phyloP scores from a whole-genome alignment of 805 yeast species.

The Wickerhamomyces subpelliculosus region DNA sequence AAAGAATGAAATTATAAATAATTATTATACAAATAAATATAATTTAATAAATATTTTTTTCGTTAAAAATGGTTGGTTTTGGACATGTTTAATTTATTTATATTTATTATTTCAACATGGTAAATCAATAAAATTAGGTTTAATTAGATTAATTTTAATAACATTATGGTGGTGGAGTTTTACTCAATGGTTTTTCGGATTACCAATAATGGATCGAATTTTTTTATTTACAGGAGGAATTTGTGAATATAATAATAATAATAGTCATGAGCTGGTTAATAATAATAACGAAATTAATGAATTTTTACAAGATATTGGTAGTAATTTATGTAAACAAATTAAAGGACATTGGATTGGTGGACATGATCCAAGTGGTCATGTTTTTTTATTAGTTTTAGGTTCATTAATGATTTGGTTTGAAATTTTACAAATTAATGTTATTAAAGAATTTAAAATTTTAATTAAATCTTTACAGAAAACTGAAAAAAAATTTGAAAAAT shows the following conservation, averaged over 20 bases:
- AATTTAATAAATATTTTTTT: constrained; percentile 66
- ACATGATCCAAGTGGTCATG: constrained; percentile 95
- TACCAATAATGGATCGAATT: constrained; percentile 83
- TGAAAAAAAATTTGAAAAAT: neutral
- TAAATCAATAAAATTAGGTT: constrained; percentile 3
- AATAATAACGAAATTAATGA: too few relatives aligned
- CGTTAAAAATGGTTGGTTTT: constrained; percentile 89
- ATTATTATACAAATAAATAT: constrained; percentile 44
- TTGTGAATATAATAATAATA: constrained; percentile 34
- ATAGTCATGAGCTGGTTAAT: too few relatives aligned
- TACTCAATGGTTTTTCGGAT: constrained; percentile 82
- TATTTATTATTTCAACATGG: constrained; percentile 19
- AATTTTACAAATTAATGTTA: constrained; percentile 34
- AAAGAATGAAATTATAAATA: constrained; percentile 4
- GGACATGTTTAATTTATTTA: constrained; percentile 56
- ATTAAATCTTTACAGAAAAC: neutral
- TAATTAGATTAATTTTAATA: constrained; percentile 8
- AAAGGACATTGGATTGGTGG: constrained; percentile 80
- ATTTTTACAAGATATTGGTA: constrained; percentile 10
- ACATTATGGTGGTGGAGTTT: constrained; percentile 81
- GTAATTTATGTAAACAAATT: constrained; percentile 39
- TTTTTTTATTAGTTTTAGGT: constrained; percentile 66
- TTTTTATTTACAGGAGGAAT: constrained; percentile 79
- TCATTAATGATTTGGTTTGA: constrained; percentile 64
- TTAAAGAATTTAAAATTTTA: constrained; percentile 21